These are phyloP conservation scores for Xerocomellus chrysenteron DNA, from an alignment of 768 basidiomycete genomes.

Conservation along the genomic window DNA sequence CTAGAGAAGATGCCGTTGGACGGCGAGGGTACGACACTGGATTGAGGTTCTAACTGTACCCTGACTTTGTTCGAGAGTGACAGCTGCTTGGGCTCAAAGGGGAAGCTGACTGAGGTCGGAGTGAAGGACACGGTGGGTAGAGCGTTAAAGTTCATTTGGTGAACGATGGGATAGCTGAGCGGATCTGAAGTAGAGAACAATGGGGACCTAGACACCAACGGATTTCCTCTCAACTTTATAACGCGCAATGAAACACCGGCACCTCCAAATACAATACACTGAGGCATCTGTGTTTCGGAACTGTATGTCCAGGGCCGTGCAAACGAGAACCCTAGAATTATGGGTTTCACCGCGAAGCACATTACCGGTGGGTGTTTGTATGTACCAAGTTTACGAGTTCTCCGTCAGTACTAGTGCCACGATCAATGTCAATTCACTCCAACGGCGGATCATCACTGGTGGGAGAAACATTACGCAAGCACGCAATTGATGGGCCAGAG, in stretches of 20 bases:
- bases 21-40: slow-evolving; percentile 22
- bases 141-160: slow-evolving; percentile 25
- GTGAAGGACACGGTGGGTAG: slow-evolving; percentile 34
- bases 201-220: background rate
- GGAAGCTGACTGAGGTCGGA: slow-evolving; percentile 37
- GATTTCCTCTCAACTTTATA: slow-evolving; percentile 21
- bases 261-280: too few species aligned
- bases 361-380: background rate
- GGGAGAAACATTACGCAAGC: slow-evolving; percentile 20
- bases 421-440: slow-evolving; percentile 1
- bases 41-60: slow-evolving; percentile 35
- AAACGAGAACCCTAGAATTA: slow-evolving; percentile 18
- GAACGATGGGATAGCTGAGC: background rate
- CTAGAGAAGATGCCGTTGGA: slow-evolving; percentile 46
- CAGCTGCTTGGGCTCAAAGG: slow-evolving; percentile 39
- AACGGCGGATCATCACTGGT: background rate
- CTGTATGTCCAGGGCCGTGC: slow-evolving; percentile 16
- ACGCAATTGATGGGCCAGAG: slow-evolving; percentile 4
- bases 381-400: slow-evolving; percentile 8
- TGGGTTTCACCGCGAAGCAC: slow-evolving; percentile 12
- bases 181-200: background rate
- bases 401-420: background rate
- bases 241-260: slow-evolving; percentile 1
- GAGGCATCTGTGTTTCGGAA: slow-evolving; percentile 10
- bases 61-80: slow-evolving; percentile 30